phyloP scores from a whole-genome alignment of 1,284 basidiomycete genomes.

The Tylopilus sp. region DNA sequence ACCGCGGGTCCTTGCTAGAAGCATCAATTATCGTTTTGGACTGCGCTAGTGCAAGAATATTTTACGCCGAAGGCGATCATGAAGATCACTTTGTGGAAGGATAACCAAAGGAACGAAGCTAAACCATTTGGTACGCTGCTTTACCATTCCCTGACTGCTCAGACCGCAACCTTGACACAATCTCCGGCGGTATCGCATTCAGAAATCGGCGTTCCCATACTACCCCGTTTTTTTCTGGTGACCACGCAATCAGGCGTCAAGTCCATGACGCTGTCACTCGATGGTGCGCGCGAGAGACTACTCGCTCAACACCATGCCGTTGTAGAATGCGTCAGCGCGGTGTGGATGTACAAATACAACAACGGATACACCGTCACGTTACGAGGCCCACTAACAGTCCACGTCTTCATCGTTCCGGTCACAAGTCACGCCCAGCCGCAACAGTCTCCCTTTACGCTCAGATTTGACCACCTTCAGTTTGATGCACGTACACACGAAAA shows the following conservation, averaged over 20 bases:
- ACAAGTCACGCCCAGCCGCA: conserved; percentile 21
- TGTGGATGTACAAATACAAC: conserved; percentile 73
- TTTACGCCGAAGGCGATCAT: conserved; percentile 63
- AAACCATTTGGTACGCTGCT: conserved; percentile 68
- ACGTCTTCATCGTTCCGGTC: conserved; percentile 45
- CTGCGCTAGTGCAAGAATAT: conserved; percentile 54
- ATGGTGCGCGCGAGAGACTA: conserved; percentile 65
- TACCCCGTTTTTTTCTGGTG: conserved; percentile 78
- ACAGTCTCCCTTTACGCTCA: conserved; percentile 38
- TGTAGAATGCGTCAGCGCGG: conserved; percentile 63
- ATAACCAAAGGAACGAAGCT: conserved; percentile 68
- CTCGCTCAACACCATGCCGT: conserved; percentile 47
- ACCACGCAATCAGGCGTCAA: conserved; percentile 77
- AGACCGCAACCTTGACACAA: conserved; percentile 8
- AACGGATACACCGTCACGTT: conserved; percentile 74
- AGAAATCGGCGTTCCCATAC: conserved; percentile 73
- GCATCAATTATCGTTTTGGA: conserved; percentile 62
- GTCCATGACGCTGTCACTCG: conserved; percentile 68
- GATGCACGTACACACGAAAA: conserved; percentile 68
- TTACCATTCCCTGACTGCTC: conserved; percentile 1
- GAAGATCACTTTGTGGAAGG: conserved; percentile 78
- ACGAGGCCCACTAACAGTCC: conserved; percentile 63
- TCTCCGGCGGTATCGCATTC: conserved; percentile 14
- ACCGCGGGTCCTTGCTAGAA: conserved; percentile 39
- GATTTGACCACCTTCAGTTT: conserved; percentile 67